Evolutionary conservation across 148 eudicot species (phyloP).

Genomic region (Polygonum maritimum): DNA sequence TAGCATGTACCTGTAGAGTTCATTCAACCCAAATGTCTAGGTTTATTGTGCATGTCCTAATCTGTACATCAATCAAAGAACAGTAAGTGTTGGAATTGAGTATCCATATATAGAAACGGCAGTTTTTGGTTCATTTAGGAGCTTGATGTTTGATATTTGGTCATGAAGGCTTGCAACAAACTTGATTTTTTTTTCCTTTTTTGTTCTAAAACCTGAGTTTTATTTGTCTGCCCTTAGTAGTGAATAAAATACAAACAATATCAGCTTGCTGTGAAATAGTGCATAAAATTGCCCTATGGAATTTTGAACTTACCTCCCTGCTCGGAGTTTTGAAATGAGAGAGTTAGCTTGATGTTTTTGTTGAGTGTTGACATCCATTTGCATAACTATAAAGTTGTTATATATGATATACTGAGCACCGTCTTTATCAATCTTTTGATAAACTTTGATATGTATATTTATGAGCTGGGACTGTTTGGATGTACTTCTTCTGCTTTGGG

Average conservation of each 20-base stretch:
- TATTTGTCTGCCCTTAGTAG: neutral
- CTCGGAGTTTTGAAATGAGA: neutral
- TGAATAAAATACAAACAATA: neutral
- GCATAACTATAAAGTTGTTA: neutral
- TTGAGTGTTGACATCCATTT: neutral
- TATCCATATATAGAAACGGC: neutral
- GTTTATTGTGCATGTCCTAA: neutral
- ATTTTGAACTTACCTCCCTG: neutral
- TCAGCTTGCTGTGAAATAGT: neutral
- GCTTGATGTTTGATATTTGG: neutral
- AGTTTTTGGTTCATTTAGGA: neutral
- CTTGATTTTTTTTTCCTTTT: neutral
- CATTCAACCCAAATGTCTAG: neutral
- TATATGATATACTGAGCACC: neutral
- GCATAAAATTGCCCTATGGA: neutral
- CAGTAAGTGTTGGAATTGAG: neutral
- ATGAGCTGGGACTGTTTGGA: neutral
- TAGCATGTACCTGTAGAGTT: neutral
- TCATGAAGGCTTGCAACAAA: neutral
- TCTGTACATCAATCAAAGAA: neutral
- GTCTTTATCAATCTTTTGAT: neutral
- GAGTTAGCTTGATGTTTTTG: neutral
- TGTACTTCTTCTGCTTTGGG: neutral
- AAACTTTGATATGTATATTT: neutral
- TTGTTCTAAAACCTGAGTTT: neutral